These are phyloP conservation scores for Marasmius tenuissimus DNA, from an alignment of 1,284 basidiomycete genomes.

Conservation along the genomic window DNA sequence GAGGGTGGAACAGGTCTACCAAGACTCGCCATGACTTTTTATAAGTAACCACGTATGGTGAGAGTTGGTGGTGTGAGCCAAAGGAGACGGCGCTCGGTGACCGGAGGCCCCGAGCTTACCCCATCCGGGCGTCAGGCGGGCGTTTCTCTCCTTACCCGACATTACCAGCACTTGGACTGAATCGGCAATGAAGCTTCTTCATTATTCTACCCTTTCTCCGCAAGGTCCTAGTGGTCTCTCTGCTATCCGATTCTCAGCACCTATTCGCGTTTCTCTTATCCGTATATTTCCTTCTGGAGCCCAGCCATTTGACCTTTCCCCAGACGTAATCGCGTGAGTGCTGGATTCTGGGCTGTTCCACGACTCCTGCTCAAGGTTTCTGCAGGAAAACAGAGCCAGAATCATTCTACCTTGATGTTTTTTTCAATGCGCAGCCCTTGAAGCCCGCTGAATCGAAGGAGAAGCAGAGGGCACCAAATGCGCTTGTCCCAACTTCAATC, in stretches of 20 bases:
- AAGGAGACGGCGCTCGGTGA: neutral
- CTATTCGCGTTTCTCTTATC: slow-evolving; percentile 62
- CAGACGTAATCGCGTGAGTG: slow-evolving; percentile 64
- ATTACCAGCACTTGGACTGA: neutral
- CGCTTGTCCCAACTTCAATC: slow-evolving; percentile 68
- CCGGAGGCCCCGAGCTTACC: neutral
- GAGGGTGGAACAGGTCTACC: neutral
- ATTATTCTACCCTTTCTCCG: slow-evolving; percentile 68
- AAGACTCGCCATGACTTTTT: neutral
- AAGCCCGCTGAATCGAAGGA: slow-evolving; percentile 40
- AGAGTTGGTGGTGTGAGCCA: neutral
- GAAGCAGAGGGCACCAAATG: slow-evolving; percentile 62
- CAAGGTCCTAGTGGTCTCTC: slow-evolving; percentile 56
- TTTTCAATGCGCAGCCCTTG: slow-evolving; percentile 61
- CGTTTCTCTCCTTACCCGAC: neutral
- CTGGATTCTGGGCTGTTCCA: slow-evolving; percentile 1
- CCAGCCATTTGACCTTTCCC: slow-evolving; percentile 57
- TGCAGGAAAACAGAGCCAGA: slow-evolving; percentile 66
- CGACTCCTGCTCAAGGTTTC: slow-evolving; percentile 11
- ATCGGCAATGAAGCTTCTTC: slow-evolving; percentile 49
- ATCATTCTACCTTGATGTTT: slow-evolving; percentile 70
- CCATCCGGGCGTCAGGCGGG: neutral
- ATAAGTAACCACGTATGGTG: neutral
- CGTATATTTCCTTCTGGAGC: slow-evolving; percentile 62
- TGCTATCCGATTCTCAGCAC: slow-evolving; percentile 62